Evolutionary conservation across 495 filamentous ascomycete species (phyloP).

Genomic region (Poronia punctata): DNA sequence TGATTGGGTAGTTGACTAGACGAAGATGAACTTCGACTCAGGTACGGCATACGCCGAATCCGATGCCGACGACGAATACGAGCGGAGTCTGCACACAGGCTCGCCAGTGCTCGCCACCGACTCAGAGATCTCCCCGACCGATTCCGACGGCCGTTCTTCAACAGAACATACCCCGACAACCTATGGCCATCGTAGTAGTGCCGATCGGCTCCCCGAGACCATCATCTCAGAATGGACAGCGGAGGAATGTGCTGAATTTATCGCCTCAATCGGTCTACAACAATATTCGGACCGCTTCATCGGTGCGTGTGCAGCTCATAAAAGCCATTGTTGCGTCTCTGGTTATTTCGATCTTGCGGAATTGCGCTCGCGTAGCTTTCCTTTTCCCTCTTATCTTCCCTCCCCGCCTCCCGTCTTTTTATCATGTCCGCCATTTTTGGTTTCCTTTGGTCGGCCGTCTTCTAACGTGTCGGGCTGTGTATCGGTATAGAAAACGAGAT

Average conservation of each 20-base stretch:
- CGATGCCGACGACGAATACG: constrained; percentile 92
- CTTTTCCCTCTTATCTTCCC: background rate
- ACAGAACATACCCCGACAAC: constrained; percentile 84
- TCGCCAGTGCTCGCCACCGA: constrained; percentile 70
- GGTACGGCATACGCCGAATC: constrained; percentile 70
- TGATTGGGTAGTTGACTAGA: constrained; percentile 2
- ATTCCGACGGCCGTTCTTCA: constrained; percentile 66
- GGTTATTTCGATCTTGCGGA: no score
- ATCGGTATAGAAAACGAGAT: constrained; percentile 73
- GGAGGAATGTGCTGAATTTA: constrained; percentile 82
- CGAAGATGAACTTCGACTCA: constrained; percentile 49
- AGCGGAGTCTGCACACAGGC: constrained; percentile 65
- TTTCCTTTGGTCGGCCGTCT: constrained; percentile 15
- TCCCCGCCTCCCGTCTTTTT: background rate
- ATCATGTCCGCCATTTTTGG: no score
- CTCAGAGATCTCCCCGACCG: constrained; percentile 71
- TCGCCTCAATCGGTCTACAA: constrained; percentile 67
- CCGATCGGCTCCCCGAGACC: constrained; percentile 63
- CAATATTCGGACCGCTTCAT: constrained; percentile 80
- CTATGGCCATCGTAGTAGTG: constrained; percentile 62
- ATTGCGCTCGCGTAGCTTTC: no score
- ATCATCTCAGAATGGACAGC: constrained; percentile 84
- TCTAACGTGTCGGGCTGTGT: constrained; percentile 21
- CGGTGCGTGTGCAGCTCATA: constrained; percentile 50
- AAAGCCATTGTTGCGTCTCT: no score